Evolutionary conservation across 176 grass and related monocot genomes (phyloP).

Genomic region (Cenchrus purpureus): DNA sequence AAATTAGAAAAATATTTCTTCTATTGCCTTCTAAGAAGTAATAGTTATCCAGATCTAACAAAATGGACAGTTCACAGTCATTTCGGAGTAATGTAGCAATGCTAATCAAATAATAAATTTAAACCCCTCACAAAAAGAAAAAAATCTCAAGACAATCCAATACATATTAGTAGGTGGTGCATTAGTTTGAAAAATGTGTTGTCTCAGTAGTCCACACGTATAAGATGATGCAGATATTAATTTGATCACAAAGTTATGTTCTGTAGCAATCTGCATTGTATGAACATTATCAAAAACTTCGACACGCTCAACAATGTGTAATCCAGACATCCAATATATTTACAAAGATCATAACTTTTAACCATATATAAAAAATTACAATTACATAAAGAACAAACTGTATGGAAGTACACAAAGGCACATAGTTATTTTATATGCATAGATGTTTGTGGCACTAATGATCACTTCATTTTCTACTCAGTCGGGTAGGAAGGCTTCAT

Average conservation of each 20-base stretch:
- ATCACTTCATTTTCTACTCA: not conserved
- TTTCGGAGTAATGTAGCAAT: too few species aligned
- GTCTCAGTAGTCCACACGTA: not conserved
- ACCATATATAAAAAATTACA: not conserved
- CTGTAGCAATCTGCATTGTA: not conserved
- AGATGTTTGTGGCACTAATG: not conserved
- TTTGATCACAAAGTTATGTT: not conserved
- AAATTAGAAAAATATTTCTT: too few species aligned
- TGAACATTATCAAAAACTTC: not conserved
- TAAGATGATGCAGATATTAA: not conserved
- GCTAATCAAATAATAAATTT: too few species aligned
- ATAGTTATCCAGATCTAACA: too few species aligned
- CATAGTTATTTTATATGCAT: not conserved
- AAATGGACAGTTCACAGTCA: too few species aligned
- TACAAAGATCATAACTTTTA: not conserved
- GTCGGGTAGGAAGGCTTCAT: conserved; percentile 50
- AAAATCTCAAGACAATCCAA: too few species aligned
- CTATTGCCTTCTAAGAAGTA: too few species aligned
- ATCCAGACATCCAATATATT: not conserved
- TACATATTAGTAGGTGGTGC: too few species aligned
- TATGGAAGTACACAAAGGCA: not conserved
- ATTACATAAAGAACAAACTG: not conserved
- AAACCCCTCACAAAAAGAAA: too few species aligned
- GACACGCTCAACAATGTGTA: not conserved
- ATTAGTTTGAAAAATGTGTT: too few species aligned